Base-by-base conservation (phyloP, 2,329 filamentous ascomycete genomes). In the Penicillium sp. region DNA sequence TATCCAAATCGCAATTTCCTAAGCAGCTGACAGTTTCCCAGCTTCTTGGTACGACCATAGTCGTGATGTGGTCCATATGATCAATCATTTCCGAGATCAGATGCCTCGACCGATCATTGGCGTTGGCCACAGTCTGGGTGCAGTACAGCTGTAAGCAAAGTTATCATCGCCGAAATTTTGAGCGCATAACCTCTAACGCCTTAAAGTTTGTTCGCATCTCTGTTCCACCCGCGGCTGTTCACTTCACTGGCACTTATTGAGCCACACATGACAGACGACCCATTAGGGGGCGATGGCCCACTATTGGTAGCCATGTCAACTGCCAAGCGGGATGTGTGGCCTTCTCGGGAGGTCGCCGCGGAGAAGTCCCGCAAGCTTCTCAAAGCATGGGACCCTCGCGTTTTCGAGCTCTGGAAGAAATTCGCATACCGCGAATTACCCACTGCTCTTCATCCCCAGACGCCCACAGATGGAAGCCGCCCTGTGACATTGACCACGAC, bases 41-140 rank as follows among this genome's bases (percentile, higher is more conserved):
- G 90, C 89, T 32, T 83, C 81, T 58, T 96, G 91, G 90, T 79
- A 49, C n/a, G 52, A 49, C 13, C 52, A 54, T 13, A 45, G 46
- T 16, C 52, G 52, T 10, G 52, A 54, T 45, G 31, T 54, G 39
- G 9, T 54, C 10, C 40, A 54, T 24, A 54, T 54, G 42, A 36
- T 54, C 14, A 54, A 54, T 27, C 43, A 31, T 3, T 54, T 54
- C 16, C 46, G 46, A 3, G 46, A 54, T 4, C 29, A 54, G 14
- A 54, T 54, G 47, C 42, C 52, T 9, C 31, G 47, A 14, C 34
- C 52, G 6, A 54, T 54, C 6, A 31, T 54, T 5, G 46, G 46
- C 2, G 42, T 54, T 14, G 46, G 52, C 24, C 52, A 54, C 74
- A 93, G 89, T 36, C 39, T 54, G 52, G 52, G 52, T 16, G 52